Evolutionary conservation across 169 alveolate species (phyloP).

Genomic region (Plasmodium fragile): DNA sequence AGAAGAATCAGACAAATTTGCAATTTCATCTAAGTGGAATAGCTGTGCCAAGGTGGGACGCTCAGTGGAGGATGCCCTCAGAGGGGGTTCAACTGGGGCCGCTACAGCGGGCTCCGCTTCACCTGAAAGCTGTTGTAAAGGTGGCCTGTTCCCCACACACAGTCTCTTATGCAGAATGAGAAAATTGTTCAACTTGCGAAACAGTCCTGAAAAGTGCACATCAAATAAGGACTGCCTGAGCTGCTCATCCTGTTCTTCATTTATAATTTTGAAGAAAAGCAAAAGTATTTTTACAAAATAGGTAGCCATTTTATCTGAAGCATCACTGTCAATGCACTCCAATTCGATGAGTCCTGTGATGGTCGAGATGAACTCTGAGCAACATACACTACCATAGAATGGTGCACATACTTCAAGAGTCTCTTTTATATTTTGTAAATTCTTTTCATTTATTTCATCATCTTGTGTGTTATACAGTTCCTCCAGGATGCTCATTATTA

Average conservation of each 20-base stretch:
- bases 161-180: conserved; percentile 24
- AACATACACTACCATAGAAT: conserved; percentile 22
- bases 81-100: not conserved
- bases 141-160: not conserved
- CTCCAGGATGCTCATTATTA: conserved; percentile 38
- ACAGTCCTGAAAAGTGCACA: not conserved
- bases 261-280: conserved; percentile 13
- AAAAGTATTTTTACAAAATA: conserved; percentile 31
- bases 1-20: not conserved
- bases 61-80: not conserved
- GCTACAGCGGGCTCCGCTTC: not conserved
- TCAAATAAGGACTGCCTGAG: not conserved
- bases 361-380: conserved; percentile 28
- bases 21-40: not conserved
- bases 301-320: conserved; percentile 4
- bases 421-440: conserved; percentile 11
- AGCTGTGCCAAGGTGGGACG: not conserved
- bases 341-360: conserved; percentile 41
- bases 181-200: conserved; percentile 13
- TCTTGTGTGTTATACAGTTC: conserved; percentile 38
- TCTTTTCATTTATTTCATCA: conserved; percentile 48
- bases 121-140: not conserved
- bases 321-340: conserved; percentile 57
- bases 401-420: conserved; percentile 52
- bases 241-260: conserved; percentile 9